Evolutionary conservation across 2,329 filamentous ascomycete species (phyloP).

Genomic region (Colletotrichum sp.): DNA sequence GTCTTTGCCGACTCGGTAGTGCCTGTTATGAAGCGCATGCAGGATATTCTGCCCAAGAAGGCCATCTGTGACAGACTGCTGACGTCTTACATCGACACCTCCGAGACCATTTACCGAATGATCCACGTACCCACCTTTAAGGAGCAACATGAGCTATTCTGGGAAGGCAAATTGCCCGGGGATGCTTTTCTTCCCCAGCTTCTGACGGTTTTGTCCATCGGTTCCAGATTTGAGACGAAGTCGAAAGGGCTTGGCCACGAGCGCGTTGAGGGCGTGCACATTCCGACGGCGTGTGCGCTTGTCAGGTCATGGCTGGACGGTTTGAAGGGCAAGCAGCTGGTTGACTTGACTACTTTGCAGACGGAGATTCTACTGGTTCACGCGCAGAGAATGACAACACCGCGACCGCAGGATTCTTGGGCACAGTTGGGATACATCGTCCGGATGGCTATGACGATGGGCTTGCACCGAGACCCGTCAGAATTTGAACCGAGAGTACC

Average conservation of each 20-base stretch:
- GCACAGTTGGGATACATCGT: conserved; percentile 60
- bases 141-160: conserved; percentile 56
- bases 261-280: conserved; percentile 58
- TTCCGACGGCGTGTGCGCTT: conserved; percentile 60
- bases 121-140: conserved; percentile 58
- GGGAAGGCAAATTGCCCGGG: conserved; percentile 50
- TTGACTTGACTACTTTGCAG: conserved; percentile 59
- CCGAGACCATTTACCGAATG: conserved; percentile 59
- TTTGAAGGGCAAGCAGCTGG: conserved; percentile 55
- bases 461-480: conserved; percentile 60
- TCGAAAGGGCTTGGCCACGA: conserved; percentile 56
- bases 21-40: conserved; percentile 62
- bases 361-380: conserved; percentile 59
- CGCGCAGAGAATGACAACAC: conserved; percentile 54
- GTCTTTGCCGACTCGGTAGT: conserved; percentile 66
- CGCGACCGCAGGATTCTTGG: conserved; percentile 57
- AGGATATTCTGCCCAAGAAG: conserved; percentile 58
- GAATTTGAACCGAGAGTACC: conserved; percentile 56
- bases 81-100: conserved; percentile 52
- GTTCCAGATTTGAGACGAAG: conserved; percentile 57
- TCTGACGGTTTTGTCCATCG: conserved; percentile 57
- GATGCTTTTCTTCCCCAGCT: conserved; percentile 61
- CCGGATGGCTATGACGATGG: conserved; percentile 65
- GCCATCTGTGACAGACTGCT: conserved; percentile 57
- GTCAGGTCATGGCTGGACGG: conserved; percentile 59